These are phyloP conservation scores for Podospora pseudocomata DNA, from an alignment of 495 filamentous ascomycete species.

Conservation along the genomic window DNA sequence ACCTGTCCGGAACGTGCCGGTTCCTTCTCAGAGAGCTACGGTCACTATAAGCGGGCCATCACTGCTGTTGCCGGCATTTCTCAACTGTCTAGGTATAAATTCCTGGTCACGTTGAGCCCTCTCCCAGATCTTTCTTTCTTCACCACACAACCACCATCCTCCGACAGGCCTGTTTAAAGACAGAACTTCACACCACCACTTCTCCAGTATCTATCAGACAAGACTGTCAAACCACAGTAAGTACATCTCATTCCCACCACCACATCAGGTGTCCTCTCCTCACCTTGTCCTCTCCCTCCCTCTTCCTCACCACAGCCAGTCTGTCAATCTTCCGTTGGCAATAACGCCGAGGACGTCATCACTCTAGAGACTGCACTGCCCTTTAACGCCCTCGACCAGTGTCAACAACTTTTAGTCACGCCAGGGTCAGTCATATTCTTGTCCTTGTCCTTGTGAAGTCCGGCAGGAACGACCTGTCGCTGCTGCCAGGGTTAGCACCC, in stretches of 20 bases:
- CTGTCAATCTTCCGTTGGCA: neutral
- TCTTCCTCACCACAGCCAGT: no score
- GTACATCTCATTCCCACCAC: neutral
- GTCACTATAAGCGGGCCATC: neutral
- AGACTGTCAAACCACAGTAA: neutral
- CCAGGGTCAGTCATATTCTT: neutral
- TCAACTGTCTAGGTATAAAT: neutral
- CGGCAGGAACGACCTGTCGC: neutral
- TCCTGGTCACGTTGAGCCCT: neutral
- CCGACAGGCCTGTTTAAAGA: neutral
- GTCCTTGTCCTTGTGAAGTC: neutral
- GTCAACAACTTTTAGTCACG: neutral
- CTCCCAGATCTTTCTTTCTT: neutral
- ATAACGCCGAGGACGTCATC: no score
- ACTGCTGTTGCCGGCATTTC: neutral
- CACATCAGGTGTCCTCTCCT: neutral
- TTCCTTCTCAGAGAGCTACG: neutral
- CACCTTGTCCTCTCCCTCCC: no score
- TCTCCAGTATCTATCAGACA: neutral
- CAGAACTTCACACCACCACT: neutral
- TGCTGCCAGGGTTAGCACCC: neutral
- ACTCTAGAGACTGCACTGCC: neutral
- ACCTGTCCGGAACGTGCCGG: neutral
- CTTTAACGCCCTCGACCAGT: neutral
- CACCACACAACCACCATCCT: neutral